A percentile compares a stretch with the other conserved stretches of the same genome.
Conservation (phyloP, 495 filamentous ascomycete genomes). For the Cercophora sp. region DNA sequence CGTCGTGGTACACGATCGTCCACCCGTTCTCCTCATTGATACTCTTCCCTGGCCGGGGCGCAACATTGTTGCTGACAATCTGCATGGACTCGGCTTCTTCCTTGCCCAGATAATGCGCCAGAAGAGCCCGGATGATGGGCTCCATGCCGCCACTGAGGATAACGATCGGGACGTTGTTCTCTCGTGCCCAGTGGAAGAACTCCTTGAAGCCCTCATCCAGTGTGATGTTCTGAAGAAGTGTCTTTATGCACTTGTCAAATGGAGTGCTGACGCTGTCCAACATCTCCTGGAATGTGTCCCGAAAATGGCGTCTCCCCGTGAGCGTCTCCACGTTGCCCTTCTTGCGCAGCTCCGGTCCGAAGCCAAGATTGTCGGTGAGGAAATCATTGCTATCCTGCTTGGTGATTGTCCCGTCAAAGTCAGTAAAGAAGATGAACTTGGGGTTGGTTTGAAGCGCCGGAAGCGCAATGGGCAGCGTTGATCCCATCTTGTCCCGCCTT, state of each 20-base stretch:
- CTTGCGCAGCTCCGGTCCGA: slow-evolving; percentile 60
- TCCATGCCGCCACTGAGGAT: slow-evolving; percentile 88
- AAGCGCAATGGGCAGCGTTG: slow-evolving; percentile 24
- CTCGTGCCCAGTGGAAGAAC: slow-evolving; percentile 76
- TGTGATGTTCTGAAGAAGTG: slow-evolving; percentile 74
- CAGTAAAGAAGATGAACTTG: slow-evolving; percentile 93
- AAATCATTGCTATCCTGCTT: slow-evolving; percentile 90
- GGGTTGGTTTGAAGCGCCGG: slow-evolving; percentile 61
- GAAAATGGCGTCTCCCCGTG: slow-evolving; percentile 61
- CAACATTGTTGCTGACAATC: slow-evolving; percentile 81
- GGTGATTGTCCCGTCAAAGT: slow-evolving; percentile 96
- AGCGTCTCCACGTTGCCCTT: slow-evolving; percentile 70
- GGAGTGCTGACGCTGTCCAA: slow-evolving; percentile 74
- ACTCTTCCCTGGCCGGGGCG: slow-evolving; percentile 55
- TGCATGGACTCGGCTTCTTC: slow-evolving; percentile 67
- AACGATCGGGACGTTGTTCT: slow-evolving; percentile 85
- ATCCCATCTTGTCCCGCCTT: slow-evolving; percentile 35
- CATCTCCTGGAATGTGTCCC: slow-evolving; percentile 85
- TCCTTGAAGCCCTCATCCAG: slow-evolving; percentile 80
- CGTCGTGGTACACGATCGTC: slow-evolving; percentile 84
- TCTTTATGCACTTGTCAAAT: slow-evolving; percentile 72
- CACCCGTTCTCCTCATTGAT: slow-evolving; percentile 77
- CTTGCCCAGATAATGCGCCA: slow-evolving; percentile 72
- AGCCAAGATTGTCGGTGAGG: slow-evolving; percentile 90
- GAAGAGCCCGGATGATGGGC: slow-evolving; percentile 80